Base-by-base conservation (phyloP, 768 basidiomycete species). In the Leucogyrophana mollusca region DNA sequence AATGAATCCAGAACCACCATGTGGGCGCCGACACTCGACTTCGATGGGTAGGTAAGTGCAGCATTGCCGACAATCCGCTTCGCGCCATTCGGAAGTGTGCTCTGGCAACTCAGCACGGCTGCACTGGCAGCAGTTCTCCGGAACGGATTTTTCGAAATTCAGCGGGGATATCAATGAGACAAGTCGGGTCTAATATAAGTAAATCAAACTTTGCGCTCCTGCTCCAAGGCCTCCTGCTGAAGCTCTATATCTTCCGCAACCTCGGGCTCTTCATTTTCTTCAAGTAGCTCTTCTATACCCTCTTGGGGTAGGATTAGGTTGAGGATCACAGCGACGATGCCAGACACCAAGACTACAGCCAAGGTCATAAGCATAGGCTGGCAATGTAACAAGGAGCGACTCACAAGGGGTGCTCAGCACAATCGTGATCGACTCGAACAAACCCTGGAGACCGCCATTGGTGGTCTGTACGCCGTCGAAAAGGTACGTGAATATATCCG, bases 361-460 rank as follows among this genome's bases (percentile, higher is more conserved):
- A 24, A 43, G 9, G 4, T 46, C 20, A n/a, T 39, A 34, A 49
- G 14, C 22, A 24, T 25, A 13, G 22, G 34, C 18, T 4, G 24
- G 38, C 40, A 17, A 43, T 7, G 22, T 22, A 46, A 24, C 17
- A 17, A 24, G 50, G 10, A 39, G 17, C 34, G 9, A 66, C 85
- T 73, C 62, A 89, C 89, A 92, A 30, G 89, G 90, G 2, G 89
- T 91, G 50, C 80, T 83, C 46, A 92, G 64, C 30, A 92, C 68
- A 56, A 93, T 92, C 24, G 85, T 84, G 50, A 92, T 88, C 4
- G 86, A 85, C 57, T 82, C 72, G 50, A 94, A 79, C 38, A 92
- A 69, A 1, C 89, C 87, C 50, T 76, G 66, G 17, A 91, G 66
- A 0, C 82, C 85, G 24, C 66, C 70, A 46, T 62, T 79, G 5